Base-by-base conservation (phyloP, 306 rosid genomes). In the Canavalia ensiformis region DNA sequence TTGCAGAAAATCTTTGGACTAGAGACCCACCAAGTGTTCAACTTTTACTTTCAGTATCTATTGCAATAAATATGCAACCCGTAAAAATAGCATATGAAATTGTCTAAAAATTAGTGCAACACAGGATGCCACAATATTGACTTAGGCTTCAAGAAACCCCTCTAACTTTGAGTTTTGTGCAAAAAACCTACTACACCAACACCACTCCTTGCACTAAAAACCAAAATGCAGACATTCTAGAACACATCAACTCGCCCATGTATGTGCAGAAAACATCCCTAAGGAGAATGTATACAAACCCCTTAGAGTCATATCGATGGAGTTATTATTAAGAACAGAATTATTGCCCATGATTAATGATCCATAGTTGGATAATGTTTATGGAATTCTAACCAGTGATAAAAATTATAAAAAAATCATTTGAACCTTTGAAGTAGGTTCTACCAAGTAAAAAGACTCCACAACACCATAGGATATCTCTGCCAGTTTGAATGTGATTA, bases 401-500 rank as follows among this genome's bases (percentile, higher is more conserved):
- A 31, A 75, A 18, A 18, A 18, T 18, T 18, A 18, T 18, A 72
- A 56, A 62, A 29, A 39, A 4, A 58, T 57, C 28, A 45, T 57
- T 74, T 50, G 35, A 66, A 51, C 8, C 6, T 52, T 62, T 54
- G 46, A 76, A 51, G 41, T 18, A 72, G 60, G 59, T 74, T 47
- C 7, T 68, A 74, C n/a, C n/a, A 57, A 69, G 69, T 18, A 81
- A 50, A 47, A 18, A 33, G 39, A 10, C 56, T 76, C 28, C 12
- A 11, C 35, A 60, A n/a, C 68, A 37, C 62, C 65, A 54, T 0
- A 33, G 4, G 39, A 28, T 68, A 70, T 51, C 57, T 75, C 46
- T 51, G 42, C 66, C 35, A 57, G 57, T 2, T 31, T 30, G 85
- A 47, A 73, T 54, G 37, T 28, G 64, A 49, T 35, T 68, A 83